Evolutionary conservation across 75 land plant genomes (phyloP).

Genomic region (Chamaecyparis obtusa): DNA sequence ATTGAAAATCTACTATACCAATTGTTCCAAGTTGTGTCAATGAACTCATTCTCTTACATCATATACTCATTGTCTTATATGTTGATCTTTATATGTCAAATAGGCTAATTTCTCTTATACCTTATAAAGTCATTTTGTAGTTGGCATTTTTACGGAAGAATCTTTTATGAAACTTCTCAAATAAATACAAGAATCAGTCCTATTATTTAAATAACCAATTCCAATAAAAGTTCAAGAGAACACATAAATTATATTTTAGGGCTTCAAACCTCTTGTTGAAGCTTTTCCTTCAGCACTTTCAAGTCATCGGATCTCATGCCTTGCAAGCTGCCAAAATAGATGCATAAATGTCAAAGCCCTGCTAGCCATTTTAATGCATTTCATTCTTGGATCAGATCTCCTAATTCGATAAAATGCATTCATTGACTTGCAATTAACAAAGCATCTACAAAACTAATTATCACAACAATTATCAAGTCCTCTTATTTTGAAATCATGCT

Average conservation of each 20-base stretch:
- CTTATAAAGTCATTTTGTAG: neutral
- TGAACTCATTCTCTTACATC: neutral
- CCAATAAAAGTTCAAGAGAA: neutral
- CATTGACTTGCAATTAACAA: neutral
- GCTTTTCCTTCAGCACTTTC: conserved; percentile 58
- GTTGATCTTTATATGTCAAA: neutral
- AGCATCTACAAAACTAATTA: conserved; percentile 4
- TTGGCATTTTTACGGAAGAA: neutral
- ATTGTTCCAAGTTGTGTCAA: neutral
- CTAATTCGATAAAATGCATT: neutral
- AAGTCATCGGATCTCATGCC: conserved; percentile 69
- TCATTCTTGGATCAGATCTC: neutral
- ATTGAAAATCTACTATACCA: neutral
- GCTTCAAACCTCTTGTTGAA: conserved; percentile 63
- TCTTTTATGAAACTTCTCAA: neutral
- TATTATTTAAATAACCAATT: neutral
- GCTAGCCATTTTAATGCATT: neutral
- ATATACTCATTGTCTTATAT: neutral
- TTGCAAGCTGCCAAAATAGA: conserved; percentile 39
- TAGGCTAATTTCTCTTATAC: neutral
- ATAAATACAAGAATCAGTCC: neutral
- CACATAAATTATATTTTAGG: neutral
- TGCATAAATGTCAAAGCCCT: neutral
- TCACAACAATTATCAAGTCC: neutral
- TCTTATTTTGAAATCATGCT: neutral